Conservation (phyloP, 176 grass and related monocot genomes). For the Alopecurus myosuroides region DNA sequence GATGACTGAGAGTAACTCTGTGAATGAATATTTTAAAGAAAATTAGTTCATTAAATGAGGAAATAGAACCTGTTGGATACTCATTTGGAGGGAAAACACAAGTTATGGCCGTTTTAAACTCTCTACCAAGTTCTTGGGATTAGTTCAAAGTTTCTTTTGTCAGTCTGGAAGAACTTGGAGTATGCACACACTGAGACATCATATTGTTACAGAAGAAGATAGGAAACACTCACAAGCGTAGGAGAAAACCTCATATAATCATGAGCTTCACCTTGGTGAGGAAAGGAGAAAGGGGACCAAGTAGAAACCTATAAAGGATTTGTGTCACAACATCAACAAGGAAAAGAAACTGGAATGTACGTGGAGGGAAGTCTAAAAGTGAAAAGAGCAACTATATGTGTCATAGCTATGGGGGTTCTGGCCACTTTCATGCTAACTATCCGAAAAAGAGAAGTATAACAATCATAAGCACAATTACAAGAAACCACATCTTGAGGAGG, state of each 20-base stretch:
- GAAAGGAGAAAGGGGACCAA: not conserved
- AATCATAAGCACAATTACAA: not conserved
- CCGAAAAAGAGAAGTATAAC: not conserved
- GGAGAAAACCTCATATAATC: not conserved
- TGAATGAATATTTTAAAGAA: not conserved
- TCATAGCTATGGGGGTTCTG: not conserved
- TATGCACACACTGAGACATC: not conserved
- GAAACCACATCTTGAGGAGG: not conserved
- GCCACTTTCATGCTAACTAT: not conserved
- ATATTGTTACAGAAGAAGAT: not conserved
- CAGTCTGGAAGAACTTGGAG: not conserved
- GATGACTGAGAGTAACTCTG: not conserved
- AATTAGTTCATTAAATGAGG: not conserved
- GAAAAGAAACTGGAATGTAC: not conserved
- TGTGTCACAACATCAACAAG: not conserved
- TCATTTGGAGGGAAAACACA: not conserved
- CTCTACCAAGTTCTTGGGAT: not conserved
- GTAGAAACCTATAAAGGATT: not conserved
- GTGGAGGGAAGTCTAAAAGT: not conserved
- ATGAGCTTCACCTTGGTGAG: not conserved
- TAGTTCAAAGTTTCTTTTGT: not conserved
- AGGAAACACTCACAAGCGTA: not conserved
- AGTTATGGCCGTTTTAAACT: not conserved
- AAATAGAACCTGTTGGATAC: not conserved
- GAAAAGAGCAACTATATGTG: not conserved